phyloP scores from a whole-genome alignment of 176 grass and related monocot genomes.

The Eremochloa ophiuroides region DNA sequence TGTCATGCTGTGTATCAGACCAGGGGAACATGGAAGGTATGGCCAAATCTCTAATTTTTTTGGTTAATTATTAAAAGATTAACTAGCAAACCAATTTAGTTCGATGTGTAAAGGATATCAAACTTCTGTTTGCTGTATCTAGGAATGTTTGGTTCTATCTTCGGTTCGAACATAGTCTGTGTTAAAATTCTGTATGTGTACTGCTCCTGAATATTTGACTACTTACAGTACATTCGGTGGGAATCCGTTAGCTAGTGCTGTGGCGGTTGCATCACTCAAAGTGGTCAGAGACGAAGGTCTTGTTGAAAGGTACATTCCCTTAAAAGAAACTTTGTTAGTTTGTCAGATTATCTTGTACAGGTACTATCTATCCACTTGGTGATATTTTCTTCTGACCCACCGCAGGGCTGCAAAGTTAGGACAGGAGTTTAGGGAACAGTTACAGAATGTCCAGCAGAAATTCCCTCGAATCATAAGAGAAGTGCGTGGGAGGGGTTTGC shows the following conservation, averaged over 20 bases:
- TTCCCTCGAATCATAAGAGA: conserved; percentile 84
- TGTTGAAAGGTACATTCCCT: conserved; percentile 60
- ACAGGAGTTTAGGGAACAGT: conserved; percentile 66
- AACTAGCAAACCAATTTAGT: neutral
- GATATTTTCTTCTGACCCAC: neutral
- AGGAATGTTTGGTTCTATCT: neutral
- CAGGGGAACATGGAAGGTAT: conserved; percentile 97
- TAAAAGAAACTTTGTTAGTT: neutral
- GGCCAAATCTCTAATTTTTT: neutral
- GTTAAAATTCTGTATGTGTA: neutral
- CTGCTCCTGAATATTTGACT: conserved; percentile 22
- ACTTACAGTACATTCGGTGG: conserved; percentile 89
- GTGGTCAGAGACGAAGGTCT: conserved; percentile 84
- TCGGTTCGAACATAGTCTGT: neutral
- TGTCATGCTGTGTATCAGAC: conserved; percentile 92
- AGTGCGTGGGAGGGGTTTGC: conserved; percentile 78
- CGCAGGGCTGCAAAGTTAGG: conserved; percentile 69
- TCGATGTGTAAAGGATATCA: neutral
- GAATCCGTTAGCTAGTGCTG: conserved; percentile 92
- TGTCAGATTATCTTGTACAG: neutral
- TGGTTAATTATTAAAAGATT: neutral
- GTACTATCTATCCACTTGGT: neutral
- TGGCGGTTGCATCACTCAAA: conserved; percentile 82
- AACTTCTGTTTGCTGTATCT: neutral
- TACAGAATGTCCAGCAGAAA: conserved; percentile 53